Evolutionary conservation across 2,329 filamentous ascomycete species (phyloP), one percentile per base, ranked within the genome.

Genomic region (Cordyceps cicadae): DNA sequence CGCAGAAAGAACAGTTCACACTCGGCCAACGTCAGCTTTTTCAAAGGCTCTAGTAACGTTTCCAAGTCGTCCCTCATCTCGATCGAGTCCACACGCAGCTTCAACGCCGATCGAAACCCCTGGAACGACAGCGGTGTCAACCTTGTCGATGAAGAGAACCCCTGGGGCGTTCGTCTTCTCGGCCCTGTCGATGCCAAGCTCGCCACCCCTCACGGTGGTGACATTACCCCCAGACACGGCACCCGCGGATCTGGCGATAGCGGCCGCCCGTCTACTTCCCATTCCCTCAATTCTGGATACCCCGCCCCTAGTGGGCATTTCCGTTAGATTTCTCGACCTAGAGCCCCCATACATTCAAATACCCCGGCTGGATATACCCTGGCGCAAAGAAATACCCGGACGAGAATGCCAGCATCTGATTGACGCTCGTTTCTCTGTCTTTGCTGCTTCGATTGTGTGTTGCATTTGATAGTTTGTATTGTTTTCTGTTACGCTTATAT

Each of bases 71-170:
- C 93, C 39, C 86, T 97, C 67, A 92, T 96, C 67, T 96, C 92
- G 64, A 92, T 97, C 74, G 93, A 97, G 76, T 97, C 92, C 54
- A 92, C 92, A 41, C 89, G 93, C 71, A 96, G 92, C 78, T 87
- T 87, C 74, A 87, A 87, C 65, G 91, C 91, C 67, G 95, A 96
- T 74, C 89, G 92, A 75, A 96, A 97, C 76, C 92, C 92, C 64
- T 97, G 93, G 93, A 97, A 97, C 73, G 93, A 97, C 74, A 96
- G 91, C 70, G 93, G 92, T 69, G 92, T 97, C 71, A 97, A 97
- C 72, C 85, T 97, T 66, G 82, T 89, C 64, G 93, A 97, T 69
- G 91, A 96, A 65, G 92, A 97, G 67, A 84, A 85, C 72, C 81
- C 82, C 45, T 87, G 85, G 84, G 75, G 80, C 57, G 76, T 76